Evolutionary conservation across 2,329 filamentous ascomycete species (phyloP).

Genomic region (Epichloe sp.): DNA sequence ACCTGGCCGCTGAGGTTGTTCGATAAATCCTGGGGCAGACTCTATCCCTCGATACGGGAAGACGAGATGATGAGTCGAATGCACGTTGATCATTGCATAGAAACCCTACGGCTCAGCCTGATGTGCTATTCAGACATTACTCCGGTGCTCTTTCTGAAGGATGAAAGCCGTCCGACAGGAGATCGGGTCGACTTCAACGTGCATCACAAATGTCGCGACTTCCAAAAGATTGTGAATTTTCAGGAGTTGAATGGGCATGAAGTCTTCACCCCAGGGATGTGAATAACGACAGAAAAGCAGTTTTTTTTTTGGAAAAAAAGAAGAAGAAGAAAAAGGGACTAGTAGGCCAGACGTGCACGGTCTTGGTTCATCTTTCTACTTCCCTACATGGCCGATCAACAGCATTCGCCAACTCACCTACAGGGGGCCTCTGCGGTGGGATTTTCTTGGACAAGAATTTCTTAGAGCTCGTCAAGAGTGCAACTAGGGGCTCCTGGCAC

Average conservation of each 20-base stretch:
- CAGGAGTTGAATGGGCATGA: no score
- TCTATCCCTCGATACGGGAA: background rate
- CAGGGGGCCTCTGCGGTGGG: conserved; percentile 25
- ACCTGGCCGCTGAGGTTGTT: conserved; percentile 1
- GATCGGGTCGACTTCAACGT: no score
- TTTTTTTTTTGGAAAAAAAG: no score
- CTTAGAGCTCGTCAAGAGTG: conserved; percentile 13
- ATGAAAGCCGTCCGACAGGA: background rate
- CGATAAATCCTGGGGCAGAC: background rate
- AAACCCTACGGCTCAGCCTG: background rate
- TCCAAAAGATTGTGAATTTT: no score
- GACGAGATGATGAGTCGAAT: background rate
- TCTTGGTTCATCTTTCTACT: no score
- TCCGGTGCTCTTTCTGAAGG: background rate
- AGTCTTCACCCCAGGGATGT: no score
- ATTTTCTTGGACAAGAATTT: conserved; percentile 28
- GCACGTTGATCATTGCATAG: conserved; percentile 2
- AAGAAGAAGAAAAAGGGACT: no score
- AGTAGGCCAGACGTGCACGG: no score
- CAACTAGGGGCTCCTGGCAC: background rate
- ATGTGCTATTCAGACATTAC: conserved; percentile 2
- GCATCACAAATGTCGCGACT: no score
- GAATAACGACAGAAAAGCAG: no score
- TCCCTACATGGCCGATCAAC: background rate
- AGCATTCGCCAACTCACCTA: background rate